Percentiles rank a stretch among this genome's conserved stretches.
These are phyloP conservation scores for Arabidopsis suecica DNA, from an alignment of 345 rosid species.

Conservation along the genomic window DNA sequence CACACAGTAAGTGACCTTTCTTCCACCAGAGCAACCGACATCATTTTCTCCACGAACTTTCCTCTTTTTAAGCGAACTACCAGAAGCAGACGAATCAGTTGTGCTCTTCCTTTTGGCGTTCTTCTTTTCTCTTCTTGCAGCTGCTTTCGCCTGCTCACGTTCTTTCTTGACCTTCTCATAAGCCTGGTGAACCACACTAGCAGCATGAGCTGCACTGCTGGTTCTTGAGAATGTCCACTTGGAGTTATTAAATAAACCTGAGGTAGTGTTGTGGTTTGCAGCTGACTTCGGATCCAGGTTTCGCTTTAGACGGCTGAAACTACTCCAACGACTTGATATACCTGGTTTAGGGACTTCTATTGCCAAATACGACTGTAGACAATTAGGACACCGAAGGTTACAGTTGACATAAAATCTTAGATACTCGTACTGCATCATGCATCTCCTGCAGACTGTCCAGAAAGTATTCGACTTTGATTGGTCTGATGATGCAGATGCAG, in stretches of 20 bases:
- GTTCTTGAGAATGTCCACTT: constrained; percentile 57
- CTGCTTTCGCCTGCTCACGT: constrained; percentile 65
- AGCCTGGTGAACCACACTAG: constrained; percentile 61
- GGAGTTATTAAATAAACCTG: constrained; percentile 47
- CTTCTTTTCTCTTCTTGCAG: constrained; percentile 55
- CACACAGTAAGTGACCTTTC: constrained; percentile 37
- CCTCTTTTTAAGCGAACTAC: constrained; percentile 53
- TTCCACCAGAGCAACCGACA: constrained; percentile 38
- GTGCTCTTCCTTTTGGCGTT: constrained; percentile 47
- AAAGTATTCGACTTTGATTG: constrained; percentile 55
- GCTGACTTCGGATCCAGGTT: constrained; percentile 48
- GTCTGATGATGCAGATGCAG: constrained; percentile 41
- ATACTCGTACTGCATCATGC: constrained; percentile 71
- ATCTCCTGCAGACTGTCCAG: constrained; percentile 71
- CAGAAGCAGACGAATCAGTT: constrained; percentile 37
- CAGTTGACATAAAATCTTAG: constrained; percentile 61
- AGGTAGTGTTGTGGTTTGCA: constrained; percentile 35
- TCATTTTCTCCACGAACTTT: constrained; percentile 54
- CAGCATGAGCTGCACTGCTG: constrained; percentile 64
- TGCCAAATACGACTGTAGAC: constrained; percentile 64
- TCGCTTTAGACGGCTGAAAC: constrained; percentile 49
- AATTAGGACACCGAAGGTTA: constrained; percentile 65
- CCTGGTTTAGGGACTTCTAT: constrained; percentile 63
- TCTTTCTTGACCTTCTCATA: constrained; percentile 66
- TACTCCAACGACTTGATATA: constrained; percentile 51